Evolutionary conservation across 2,329 filamentous ascomycete species (phyloP), one percentile per base, ranked within the genome.

Genomic region (Aspergillus cejpii): DNA sequence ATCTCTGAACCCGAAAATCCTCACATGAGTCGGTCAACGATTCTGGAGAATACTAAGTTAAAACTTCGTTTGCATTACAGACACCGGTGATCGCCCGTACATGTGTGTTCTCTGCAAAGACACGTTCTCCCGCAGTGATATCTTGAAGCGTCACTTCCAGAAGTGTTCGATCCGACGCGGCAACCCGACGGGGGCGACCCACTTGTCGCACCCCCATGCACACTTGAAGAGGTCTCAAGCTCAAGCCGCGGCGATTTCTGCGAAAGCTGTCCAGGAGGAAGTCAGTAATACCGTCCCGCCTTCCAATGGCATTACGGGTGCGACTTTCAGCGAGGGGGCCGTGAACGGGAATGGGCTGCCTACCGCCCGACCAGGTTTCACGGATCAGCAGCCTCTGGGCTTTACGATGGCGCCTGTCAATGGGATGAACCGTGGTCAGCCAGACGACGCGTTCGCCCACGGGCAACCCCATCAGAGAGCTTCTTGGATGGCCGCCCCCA

Each of bases 71-170:
- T 43, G 17, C 33, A 44, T 20, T 45, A 37, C 59, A 95, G 91
- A 98, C 74, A 97, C 92, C 50, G 92, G 92, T 62, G 91, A 97
- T 68, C 87, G 92, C 55, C 92, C 92, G 45, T 98, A 98, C 74
- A 94, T 94, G 82, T 98, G 92, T 72, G 87, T 94, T 55, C 77
- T 98, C 41, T 98, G 92, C 76, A 89, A 92, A 68, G 92, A 97
- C 70, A 97, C 90, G 26, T 98, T 98, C 71, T 95, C 88, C 39
- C 84, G 92, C 67, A 95, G 89, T 76, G 92, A 98, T 65, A 97
- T 98, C 55, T 74, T 98, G 61, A 98, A 98, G 77, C 87, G 92
- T 54, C 92, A 98, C 73, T 98, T 97, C 72, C 90, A 96, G 70
- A 98, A 98, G 75, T 98, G 92, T 74, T 96, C 92, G 29, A 88